Conservation (phyloP, 2,329 filamentous ascomycete species). For the Pseudophaeomoniella oleicola region DNA sequence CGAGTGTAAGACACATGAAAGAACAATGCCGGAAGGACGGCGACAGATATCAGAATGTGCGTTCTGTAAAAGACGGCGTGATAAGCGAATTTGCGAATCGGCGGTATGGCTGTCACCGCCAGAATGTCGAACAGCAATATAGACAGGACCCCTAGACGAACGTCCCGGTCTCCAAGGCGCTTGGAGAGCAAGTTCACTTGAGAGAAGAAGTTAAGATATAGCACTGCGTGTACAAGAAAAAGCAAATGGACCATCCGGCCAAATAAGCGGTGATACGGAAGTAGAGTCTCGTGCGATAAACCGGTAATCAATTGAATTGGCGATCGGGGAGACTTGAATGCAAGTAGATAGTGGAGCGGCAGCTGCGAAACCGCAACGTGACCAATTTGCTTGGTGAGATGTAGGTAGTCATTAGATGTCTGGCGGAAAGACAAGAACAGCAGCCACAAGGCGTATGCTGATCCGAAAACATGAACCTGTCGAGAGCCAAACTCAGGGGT, state of each 20-base stretch:
- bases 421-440: slow-evolving; percentile 7
- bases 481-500: slow-evolving; percentile 9
- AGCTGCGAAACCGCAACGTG: slow-evolving; percentile 45
- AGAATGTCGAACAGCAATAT: slow-evolving; percentile 29
- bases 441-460: slow-evolving; percentile 9
- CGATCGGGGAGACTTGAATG: slow-evolving; percentile 19
- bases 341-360: slow-evolving; percentile 44
- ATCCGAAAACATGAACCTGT: slow-evolving; percentile 6
- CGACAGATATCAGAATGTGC: slow-evolving; percentile 37
- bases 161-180: slow-evolving; percentile 40
- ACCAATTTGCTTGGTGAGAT: slow-evolving; percentile 48
- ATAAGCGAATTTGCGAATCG: slow-evolving; percentile 31
- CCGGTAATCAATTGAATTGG: slow-evolving; percentile 37
- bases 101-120: slow-evolving; percentile 33
- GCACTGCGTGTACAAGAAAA: slow-evolving; percentile 34
- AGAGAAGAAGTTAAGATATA: slow-evolving; percentile 46
- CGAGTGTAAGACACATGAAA: slow-evolving; percentile 42
- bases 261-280: slow-evolving; percentile 41
- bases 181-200: slow-evolving; percentile 34
- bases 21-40: slow-evolving; percentile 35
- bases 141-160: slow-evolving; percentile 39
- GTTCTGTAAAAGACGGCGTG: slow-evolving; percentile 37
- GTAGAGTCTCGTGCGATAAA: slow-evolving; percentile 40
- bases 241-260: slow-evolving; percentile 39
- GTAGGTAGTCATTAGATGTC: slow-evolving; percentile 37